A percentile compares a stretch with the other conserved stretches of the same genome.
phyloP scores from a whole-genome alignment of 2,329 filamentous ascomycete genomes.

The Neopestalotiopsis clavispora region DNA sequence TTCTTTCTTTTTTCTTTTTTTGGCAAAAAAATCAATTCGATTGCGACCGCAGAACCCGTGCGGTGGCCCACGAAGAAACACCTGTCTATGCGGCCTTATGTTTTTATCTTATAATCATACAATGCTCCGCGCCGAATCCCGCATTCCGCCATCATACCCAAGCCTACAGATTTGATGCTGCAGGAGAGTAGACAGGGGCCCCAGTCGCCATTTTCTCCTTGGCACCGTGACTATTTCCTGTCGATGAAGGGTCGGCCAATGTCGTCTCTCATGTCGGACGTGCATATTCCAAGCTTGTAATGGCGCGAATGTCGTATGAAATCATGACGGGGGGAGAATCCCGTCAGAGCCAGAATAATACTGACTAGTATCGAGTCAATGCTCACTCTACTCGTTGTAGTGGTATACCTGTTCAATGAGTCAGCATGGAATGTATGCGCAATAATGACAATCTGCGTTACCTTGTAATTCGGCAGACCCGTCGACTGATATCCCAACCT shows the following conservation, averaged over 20 bases:
- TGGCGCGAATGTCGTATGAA: background rate
- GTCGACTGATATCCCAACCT: conserved; percentile 83
- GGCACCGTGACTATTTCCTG: conserved; percentile 13
- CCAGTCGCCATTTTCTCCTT: background rate
- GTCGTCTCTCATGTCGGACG: conserved; percentile 5
- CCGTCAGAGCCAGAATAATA: background rate
- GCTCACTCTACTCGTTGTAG: conserved; percentile 74
- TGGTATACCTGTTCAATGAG: conserved; percentile 72
- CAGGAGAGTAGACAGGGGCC: background rate
- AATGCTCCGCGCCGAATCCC: conserved; percentile 6
- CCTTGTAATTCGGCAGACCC: conserved; percentile 97
- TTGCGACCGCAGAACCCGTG: background rate
- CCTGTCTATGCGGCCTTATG: conserved; percentile 12
- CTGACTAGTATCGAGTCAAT: background rate
- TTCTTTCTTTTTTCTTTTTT: background rate
- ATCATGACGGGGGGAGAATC: background rate
- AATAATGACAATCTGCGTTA: conserved; percentile 47
- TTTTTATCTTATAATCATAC: conserved; percentile 14
- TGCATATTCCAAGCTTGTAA: conserved; percentile 6
- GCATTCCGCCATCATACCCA: background rate
- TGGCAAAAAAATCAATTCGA: background rate
- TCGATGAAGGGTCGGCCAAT: background rate
- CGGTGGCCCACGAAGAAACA: conserved; percentile 6
- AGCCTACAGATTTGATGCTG: background rate
- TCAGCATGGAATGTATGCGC: background rate